phyloP scores from a whole-genome alignment of 495 filamentous ascomycete genomes.

The Penicillium fimorum region DNA sequence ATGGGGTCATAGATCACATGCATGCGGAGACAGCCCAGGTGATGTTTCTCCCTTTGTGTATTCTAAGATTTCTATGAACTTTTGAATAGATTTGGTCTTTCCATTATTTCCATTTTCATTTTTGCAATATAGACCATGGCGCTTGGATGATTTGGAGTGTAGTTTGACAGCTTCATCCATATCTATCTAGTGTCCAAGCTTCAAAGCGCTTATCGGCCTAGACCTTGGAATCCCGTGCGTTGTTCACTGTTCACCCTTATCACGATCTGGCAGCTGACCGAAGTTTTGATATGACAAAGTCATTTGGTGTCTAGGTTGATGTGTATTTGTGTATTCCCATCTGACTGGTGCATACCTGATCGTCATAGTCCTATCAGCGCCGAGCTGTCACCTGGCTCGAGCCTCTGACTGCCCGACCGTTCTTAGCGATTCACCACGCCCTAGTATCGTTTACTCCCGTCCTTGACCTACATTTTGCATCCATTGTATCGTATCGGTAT shows the following conservation, averaged over 20 bases:
- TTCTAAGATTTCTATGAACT: neutral
- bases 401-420: conserved; percentile 14
- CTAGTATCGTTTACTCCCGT: conserved; percentile 2
- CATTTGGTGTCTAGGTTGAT: conserved; percentile 10
- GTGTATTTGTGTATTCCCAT: conserved; percentile 10
- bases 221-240: conserved; percentile 9
- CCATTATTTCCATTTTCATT: neutral
- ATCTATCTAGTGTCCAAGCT: conserved; percentile 14
- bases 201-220: conserved; percentile 23
- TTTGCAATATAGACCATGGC: conserved; percentile 5
- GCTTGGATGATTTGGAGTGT: conserved; percentile 4
- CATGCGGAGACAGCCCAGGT: conserved; percentile 3
- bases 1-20: conserved; percentile 11
- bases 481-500: conserved; percentile 9
- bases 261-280: conserved; percentile 10
- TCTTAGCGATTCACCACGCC: conserved; percentile 9
- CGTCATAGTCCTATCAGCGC: conserved; percentile 22
- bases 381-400: conserved; percentile 27
- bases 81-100: neutral
- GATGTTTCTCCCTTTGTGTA: conserved; percentile 6
- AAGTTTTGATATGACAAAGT: conserved; percentile 20
- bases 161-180: conserved; percentile 21
- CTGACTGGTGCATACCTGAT: conserved; percentile 24
- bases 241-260: conserved; percentile 6
- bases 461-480: conserved; percentile 9